Evolutionary conservation across 2,329 filamentous ascomycete genomes (phyloP), one percentile per base, ranked within the genome.

Genomic region (Raffaelea ambrosiae): DNA sequence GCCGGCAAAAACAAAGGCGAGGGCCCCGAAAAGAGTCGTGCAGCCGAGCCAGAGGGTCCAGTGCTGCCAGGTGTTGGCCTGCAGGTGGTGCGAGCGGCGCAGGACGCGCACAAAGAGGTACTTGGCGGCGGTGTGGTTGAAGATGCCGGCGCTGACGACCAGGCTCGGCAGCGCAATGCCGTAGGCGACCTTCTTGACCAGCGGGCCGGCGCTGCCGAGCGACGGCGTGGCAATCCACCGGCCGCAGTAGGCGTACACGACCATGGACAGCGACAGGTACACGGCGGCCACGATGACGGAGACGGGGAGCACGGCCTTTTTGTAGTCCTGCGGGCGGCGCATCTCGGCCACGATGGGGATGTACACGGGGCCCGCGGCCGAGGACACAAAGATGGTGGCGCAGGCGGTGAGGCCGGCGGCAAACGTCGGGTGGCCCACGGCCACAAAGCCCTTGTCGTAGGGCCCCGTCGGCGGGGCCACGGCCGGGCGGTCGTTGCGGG

Each of bases 281-380:
- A 73, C 71, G 19, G 63, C 60, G 4, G 72, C 76, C 2, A 72
- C 69, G 51, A 73, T 69, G 40, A 64, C 61, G 55, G 77, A 72
- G 21, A 77, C 63, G 3, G 65, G 62, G 59, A 68, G 74, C 0
- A 72, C 72, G 0, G 74, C 68, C 59, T 81, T 82, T 51, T 70
- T 71, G 60, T 76, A 84, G 54, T 82, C 76, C 19, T 66, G 67
- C 0, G 80, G 79, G 26, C 70, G 67, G 39, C 65, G 67, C 79
- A 84, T 84, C 63, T 84, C 81, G 0, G 74, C 76, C 46, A 84
- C 83, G 49, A 84, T 76, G 4, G 79, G 77, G 2, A 84, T 62
- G 57, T 82, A 84, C 2, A 76, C 77, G 0, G 72, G 74, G 0
- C 44, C 40, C 13, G 44, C 77, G 81, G 19, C 75, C 76, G 0